Conservation (phyloP, 345 rosid species). For the Leavenworthia alabamica region DNA sequence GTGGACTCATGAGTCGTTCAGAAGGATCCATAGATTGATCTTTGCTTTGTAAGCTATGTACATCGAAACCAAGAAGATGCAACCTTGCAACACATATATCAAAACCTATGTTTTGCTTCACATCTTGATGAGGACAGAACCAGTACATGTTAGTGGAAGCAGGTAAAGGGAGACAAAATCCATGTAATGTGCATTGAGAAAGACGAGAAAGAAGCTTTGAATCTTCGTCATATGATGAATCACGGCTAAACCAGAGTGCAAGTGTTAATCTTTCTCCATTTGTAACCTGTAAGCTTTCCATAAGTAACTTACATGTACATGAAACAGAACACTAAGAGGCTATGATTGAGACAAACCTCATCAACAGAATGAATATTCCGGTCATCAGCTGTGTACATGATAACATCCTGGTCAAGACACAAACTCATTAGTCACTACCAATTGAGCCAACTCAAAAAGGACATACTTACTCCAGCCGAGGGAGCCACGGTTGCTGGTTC, state of each 20-base stretch:
- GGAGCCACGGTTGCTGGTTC: conserved; percentile 59
- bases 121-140: conserved; percentile 46
- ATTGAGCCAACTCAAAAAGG: neutral
- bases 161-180: conserved; percentile 39
- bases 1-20: conserved; percentile 40
- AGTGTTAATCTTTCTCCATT: conserved; percentile 88
- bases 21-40: conserved; percentile 26
- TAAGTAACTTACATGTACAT: conserved; percentile 7
- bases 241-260: conserved; percentile 83
- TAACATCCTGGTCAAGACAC: conserved; percentile 49
- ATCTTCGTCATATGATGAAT: conserved; percentile 75
- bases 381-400: conserved; percentile 87
- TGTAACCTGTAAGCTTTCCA: conserved; percentile 43
- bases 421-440: neutral
- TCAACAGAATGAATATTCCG: conserved; percentile 78
- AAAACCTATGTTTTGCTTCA: conserved; percentile 40
- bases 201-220: conserved; percentile 65
- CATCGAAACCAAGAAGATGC: conserved; percentile 50
- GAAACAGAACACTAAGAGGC: neutral
- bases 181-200: conserved; percentile 28
- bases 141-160: conserved; percentile 83
- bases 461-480: conserved; percentile 59
- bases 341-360: conserved; percentile 43
- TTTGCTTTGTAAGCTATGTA: conserved; percentile 37
- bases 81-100: conserved; percentile 68